Conservation (phyloP, 192 early-diverging fungal genomes). For the Spinellus fusiger region DNA sequence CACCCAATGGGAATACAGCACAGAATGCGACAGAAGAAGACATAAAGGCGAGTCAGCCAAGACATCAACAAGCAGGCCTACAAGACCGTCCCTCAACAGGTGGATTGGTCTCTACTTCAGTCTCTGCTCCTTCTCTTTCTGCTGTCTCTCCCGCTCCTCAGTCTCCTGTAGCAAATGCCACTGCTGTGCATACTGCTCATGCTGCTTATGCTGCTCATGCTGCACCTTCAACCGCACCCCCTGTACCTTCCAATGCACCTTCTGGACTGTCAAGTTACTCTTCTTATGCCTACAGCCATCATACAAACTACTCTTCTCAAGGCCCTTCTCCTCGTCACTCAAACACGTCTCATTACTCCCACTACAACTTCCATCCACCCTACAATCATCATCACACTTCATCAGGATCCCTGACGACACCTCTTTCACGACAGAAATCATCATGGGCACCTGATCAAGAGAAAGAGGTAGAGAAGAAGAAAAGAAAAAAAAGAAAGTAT, state of each 20-base stretch:
- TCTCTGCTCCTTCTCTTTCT: background rate
- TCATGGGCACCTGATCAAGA: constrained; percentile 21
- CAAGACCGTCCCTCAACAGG: no score
- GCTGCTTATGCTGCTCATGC: background rate
- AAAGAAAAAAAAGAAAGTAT: background rate
- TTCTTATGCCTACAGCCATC: background rate
- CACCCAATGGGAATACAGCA: background rate
- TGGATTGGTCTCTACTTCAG: no score
- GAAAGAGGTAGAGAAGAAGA: constrained; percentile 21
- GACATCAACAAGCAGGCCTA: no score
- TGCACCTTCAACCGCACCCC: background rate
- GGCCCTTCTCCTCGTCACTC: constrained; percentile 6
- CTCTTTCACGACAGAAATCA: constrained; percentile 3
- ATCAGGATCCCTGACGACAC: background rate
- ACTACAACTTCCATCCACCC: constrained; percentile 9
- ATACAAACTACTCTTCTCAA: background rate
- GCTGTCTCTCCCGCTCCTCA: background rate
- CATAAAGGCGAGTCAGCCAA: no score
- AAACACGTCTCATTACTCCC: background rate
- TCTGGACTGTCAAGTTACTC: background rate
- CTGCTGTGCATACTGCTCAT: background rate
- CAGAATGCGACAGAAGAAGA: no score
- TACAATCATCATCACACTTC: constrained; percentile 5
- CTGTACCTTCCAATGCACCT: background rate
- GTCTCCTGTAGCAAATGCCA: background rate